These are phyloP conservation scores for Alternaria metachromatica DNA, from an alignment of 2,329 filamentous ascomycete genomes.

Conservation along the genomic window DNA sequence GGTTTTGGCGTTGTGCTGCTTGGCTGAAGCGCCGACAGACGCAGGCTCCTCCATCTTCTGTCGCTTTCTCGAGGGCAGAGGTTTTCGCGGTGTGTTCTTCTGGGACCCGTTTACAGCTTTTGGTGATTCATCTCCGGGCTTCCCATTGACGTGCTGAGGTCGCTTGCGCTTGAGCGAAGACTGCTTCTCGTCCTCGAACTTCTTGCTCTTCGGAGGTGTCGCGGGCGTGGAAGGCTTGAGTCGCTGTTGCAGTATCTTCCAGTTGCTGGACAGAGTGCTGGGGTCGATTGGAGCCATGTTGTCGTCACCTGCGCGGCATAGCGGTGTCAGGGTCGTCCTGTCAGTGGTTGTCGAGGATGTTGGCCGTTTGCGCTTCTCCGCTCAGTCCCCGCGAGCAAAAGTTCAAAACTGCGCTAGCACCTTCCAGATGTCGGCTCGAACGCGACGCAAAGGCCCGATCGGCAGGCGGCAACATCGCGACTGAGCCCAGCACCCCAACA, in stretches of 20 bases:
- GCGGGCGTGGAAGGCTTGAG: slow-evolving; percentile 47
- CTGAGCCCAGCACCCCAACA: slow-evolving; percentile 30
- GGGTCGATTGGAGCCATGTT: slow-evolving; percentile 51
- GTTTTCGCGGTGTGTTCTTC: slow-evolving; percentile 24
- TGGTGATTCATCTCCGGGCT: slow-evolving; percentile 18
- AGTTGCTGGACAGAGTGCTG: slow-evolving; percentile 64
- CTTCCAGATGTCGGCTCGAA: slow-evolving; percentile 16
- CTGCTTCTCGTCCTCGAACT: slow-evolving; percentile 31
- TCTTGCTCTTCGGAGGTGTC: slow-evolving; percentile 34
- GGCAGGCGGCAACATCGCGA: slow-evolving; percentile 34
- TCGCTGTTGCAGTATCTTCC: slow-evolving; percentile 77
- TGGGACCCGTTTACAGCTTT: slow-evolving; percentile 45
- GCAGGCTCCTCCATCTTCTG: slow-evolving; percentile 49
- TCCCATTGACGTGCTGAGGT: slow-evolving; percentile 26
- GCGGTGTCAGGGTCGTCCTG: slow-evolving; percentile 24
- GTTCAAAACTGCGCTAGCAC: slow-evolving; percentile 28
- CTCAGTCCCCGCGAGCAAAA: slow-evolving; percentile 25
- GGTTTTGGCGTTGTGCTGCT: slow-evolving; percentile 53
- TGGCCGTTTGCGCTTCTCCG: slow-evolving; percentile 21
- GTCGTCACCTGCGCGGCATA: slow-evolving; percentile 38
- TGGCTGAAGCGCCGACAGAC: slow-evolving; percentile 42
- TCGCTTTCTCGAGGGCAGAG: slow-evolving; percentile 37
- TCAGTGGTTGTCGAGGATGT: slow-evolving; percentile 19
- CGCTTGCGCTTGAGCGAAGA: slow-evolving; percentile 46
- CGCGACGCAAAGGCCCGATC: slow-evolving; percentile 12